Conservation (phyloP, 352 stramenopile species). For the Phytopythium sindhum region DNA sequence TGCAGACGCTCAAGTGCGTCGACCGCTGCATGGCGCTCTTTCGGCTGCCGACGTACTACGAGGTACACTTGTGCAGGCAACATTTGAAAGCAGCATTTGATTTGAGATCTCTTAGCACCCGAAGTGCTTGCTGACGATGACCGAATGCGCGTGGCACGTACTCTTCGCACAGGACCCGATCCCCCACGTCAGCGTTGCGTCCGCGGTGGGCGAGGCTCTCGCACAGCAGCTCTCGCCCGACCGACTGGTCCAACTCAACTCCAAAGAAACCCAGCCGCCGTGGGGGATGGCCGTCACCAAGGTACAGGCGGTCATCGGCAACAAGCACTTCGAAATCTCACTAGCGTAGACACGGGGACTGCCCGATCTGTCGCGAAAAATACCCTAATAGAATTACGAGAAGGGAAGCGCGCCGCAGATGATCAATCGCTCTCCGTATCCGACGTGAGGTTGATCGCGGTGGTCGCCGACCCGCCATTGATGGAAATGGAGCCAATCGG, state of each 20-base stretch:
- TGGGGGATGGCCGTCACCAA: constrained; percentile 22
- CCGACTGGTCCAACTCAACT: constrained; percentile 24
- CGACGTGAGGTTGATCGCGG: constrained; percentile 47
- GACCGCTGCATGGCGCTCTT: constrained; percentile 60
- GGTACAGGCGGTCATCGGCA: constrained; percentile 73
- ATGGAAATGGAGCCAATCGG: constrained; percentile 9
- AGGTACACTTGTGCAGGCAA: constrained; percentile 28
- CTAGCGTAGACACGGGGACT: constrained; percentile 19
- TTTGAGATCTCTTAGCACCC: constrained; percentile 1
- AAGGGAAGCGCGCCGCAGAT: neutral
- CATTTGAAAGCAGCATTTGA: neutral
- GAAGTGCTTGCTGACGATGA: constrained; percentile 48
- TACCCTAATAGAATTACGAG: neutral
- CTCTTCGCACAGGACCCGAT: constrained; percentile 55
- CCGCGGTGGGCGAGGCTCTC: constrained; percentile 49
- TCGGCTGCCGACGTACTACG: constrained; percentile 51
- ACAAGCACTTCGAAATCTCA: constrained; percentile 78
- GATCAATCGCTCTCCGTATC: constrained; percentile 40
- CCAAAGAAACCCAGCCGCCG: constrained; percentile 5
- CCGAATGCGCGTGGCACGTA: neutral
- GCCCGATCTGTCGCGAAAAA: neutral
- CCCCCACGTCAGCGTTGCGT: constrained; percentile 78
- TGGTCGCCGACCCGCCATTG: neutral
- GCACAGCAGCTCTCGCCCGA: constrained; percentile 29
- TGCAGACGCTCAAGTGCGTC: constrained; percentile 46